Evolutionary conservation across 331 rosid species (phyloP), one percentile per base, ranked within the genome.

Genomic region (Acacia concinna): DNA sequence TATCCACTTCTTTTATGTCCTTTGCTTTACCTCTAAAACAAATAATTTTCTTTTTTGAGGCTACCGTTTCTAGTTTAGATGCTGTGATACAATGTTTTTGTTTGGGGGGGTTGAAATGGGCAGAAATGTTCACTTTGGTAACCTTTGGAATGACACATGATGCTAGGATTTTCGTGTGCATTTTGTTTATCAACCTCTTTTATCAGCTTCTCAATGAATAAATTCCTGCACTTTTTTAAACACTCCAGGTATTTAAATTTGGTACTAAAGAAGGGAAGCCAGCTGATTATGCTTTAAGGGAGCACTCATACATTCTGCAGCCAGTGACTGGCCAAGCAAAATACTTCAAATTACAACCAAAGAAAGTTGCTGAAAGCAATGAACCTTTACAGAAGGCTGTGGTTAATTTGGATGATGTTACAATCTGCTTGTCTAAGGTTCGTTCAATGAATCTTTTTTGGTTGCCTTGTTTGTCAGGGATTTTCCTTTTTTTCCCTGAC

Each of bases 321-420:
- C 99, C 99, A 5, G 96, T 95, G 81, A 86, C 91, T 75, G 99
- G 99, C 68, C 81, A 90, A 77, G 98, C 96, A 37, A 91, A 92
- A 76, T 95, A 95, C 87, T 80, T 83, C 73, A 95, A 95, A 88
- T 81, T 91, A 74, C 90, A 44, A 30, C 81, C 75, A 70, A 90
- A 83, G 81, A 97, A 89, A 82, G 79, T 76, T 64, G 89, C 91
- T 84, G 91, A 88, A 78, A 85, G 86, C 77, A 81, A 83, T 79
- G 92, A 89, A 74, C 94, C 99, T 85, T 88, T 90, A 78, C 98
- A 95, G 62, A 91, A 89, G 81, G 98, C 98, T 73, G 88, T 87
- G 79, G 94, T 95, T 77, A 88, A 91, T 88, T 86, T 95, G 90
- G 98, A 95, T 84, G 98, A 95, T 73, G 98, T 95, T 85, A 95